These are phyloP conservation scores for Kregervanrija fluxuum DNA, from an alignment of 805 yeast species.

Conservation along the genomic window DNA sequence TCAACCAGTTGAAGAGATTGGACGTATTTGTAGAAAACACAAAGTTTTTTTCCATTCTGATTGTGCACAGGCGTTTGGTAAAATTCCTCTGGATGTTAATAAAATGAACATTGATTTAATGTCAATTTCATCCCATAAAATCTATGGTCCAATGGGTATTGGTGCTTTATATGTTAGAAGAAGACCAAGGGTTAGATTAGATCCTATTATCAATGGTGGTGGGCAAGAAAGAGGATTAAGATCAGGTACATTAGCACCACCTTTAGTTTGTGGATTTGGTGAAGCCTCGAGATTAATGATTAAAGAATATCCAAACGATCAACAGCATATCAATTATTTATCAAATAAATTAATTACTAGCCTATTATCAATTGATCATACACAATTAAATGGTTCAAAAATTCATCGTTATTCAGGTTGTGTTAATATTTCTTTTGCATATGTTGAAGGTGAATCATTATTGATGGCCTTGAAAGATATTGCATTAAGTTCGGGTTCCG, in stretches of 20 bases:
- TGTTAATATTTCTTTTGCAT: conserved; percentile 94
- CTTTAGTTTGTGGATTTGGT: conserved; percentile 91
- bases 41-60: conserved; percentile 97
- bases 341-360: conserved; percentile 69
- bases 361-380: conserved; percentile 75
- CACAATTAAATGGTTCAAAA: conserved; percentile 82
- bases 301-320: conserved; percentile 69
- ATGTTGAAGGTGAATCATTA: conserved; percentile 95
- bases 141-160: conserved; percentile 96
- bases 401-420: conserved; percentile 81
- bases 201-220: conserved; percentile 93
- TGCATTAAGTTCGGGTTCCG: conserved; percentile 94
- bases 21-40: conserved; percentile 72
- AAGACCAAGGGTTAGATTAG: conserved; percentile 96
- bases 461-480: conserved; percentile 97
- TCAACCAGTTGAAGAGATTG: conserved; percentile 94
- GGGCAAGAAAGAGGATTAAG: conserved; percentile 98
- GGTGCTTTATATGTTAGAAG: conserved; percentile 95
- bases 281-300: conserved; percentile 88
- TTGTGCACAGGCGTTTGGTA: conserved; percentile 96
- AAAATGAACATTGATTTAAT: conserved; percentile 85
- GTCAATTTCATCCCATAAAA: conserved; percentile 93
- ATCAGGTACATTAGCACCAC: conserved; percentile 97
- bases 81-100: conserved; percentile 87
- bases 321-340: conserved; percentile 57